Conservation (phyloP, 495 filamentous ascomycete species). For the Patellaria atrata region DNA sequence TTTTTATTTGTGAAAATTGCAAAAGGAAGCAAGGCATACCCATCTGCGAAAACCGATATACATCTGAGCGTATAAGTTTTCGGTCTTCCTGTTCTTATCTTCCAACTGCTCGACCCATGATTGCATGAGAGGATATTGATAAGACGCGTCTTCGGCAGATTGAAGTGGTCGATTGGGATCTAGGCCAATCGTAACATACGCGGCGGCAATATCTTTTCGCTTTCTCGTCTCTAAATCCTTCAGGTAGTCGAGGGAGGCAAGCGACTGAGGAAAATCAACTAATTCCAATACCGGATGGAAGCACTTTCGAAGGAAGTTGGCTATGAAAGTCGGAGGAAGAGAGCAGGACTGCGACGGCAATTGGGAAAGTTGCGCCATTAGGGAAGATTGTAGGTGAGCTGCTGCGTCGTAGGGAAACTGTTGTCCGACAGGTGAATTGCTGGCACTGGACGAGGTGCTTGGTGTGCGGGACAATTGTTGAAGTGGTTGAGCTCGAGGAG, state of each 20-base stretch:
- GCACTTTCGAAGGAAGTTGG: conserved; percentile 47
- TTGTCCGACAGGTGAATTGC: conserved; percentile 24
- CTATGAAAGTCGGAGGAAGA: conserved; percentile 52
- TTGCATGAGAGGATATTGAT: conserved; percentile 37
- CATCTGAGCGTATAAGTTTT: conserved; percentile 48
- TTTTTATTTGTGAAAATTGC: neutral
- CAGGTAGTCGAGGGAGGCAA: conserved; percentile 59
- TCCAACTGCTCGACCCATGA: conserved; percentile 41
- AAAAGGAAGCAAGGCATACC: conserved; percentile 33
- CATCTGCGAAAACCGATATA: conserved; percentile 56
- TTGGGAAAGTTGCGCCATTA: conserved; percentile 50
- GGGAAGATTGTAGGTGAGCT: conserved; percentile 44
- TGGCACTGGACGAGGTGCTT: conserved; percentile 10
- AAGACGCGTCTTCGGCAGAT: conserved; percentile 29
- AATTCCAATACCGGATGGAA: conserved; percentile 41
- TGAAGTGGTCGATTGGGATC: conserved; percentile 26
- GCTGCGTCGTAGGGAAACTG: conserved; percentile 31
- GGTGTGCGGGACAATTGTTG: conserved; percentile 21
- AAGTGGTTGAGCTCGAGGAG: conserved; percentile 32
- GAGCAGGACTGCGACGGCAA: conserved; percentile 49
- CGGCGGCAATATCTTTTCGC: conserved; percentile 58
- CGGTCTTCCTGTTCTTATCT: conserved; percentile 41
- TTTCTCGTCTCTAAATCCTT: conserved; percentile 52
- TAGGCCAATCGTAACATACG: conserved; percentile 74
- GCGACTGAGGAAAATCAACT: conserved; percentile 58